These are phyloP conservation scores for Penicillium waksmanii DNA, from an alignment of 495 filamentous ascomycete species.

Conservation along the genomic window DNA sequence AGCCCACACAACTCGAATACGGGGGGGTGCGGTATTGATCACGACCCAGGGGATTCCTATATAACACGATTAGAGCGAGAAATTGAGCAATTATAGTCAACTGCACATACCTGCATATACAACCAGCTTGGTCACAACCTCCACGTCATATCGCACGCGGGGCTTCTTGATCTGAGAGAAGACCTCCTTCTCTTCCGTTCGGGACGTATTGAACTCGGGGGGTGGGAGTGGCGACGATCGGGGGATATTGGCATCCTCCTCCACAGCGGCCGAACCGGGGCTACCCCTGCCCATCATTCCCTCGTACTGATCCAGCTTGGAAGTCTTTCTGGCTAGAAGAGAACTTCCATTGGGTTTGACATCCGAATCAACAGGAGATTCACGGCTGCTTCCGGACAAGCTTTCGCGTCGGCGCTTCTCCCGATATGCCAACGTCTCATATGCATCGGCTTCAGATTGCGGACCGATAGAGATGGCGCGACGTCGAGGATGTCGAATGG, in stretches of 20 bases:
- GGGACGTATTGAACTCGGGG: conserved; percentile 37
- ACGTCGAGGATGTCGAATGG: conserved; percentile 75
- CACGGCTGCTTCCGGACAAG: conserved; percentile 41
- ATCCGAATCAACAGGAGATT: conserved; percentile 31
- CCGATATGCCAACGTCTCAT: conserved; percentile 92
- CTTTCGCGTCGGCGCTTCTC: conserved; percentile 82
- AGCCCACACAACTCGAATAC: conserved; percentile 36
- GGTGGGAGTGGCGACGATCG: conserved; percentile 36
- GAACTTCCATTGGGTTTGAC: conserved; percentile 20
- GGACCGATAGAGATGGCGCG: conserved; percentile 90
- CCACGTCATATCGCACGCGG: conserved; percentile 92
- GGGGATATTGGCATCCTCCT: conserved; percentile 22
- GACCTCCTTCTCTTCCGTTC: conserved; percentile 74
- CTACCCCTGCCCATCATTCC: conserved; percentile 68
- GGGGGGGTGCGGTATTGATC: conserved; percentile 35
- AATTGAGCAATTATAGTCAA: not conserved
- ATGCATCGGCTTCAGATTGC: conserved; percentile 93
- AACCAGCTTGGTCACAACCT: conserved; percentile 94
- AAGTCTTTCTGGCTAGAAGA: conserved; percentile 32
- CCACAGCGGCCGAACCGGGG: conserved; percentile 31
- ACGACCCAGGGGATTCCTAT: conserved; percentile 40
- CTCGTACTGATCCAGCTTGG: conserved; percentile 65
- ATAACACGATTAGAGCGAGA: not conserved
- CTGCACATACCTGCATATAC: conserved; percentile 82
- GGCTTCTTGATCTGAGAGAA: conserved; percentile 85